Evolutionary conservation across 768 basidiomycete genomes (phyloP), one percentile per base, ranked within the genome.

Genomic region (Suillus clintonianus): DNA sequence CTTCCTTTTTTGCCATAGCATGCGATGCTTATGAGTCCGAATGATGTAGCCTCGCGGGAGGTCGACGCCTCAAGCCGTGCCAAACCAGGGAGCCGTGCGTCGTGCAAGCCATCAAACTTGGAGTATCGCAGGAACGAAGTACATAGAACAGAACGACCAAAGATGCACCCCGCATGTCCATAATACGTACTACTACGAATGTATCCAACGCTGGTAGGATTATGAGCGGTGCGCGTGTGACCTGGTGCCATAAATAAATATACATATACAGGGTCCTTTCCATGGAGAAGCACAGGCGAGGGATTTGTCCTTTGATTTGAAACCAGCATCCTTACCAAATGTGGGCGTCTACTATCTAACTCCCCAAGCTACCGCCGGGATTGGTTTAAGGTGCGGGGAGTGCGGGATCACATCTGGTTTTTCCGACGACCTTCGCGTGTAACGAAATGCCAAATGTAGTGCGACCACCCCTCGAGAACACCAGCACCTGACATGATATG

Each of bases 381-480:
- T 57, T 19, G 8, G 9, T 30, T 7, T 24, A 19, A 7, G 32
- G 11, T 30, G 14, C 42, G 27, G 59, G 27, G 14, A 41, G 30
- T 15, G 22, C 6, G 22, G n/a, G 43, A 14, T 43, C 34, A 54
- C 27, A 43, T 30, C 22, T 1, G 37, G 17, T 42, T 13, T 45
- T 66, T 15, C 27, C 42, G 9, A 71, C 71, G 15, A 63, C 81
- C 62, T 65, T 82, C 80, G 32, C 74, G 70, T 19, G 79, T 76
- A 63, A 83, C 74, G 58, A 73, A 83, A 67, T 84, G 80, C 80
- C 81, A 83, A 47, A 84, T 80, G 61, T 83, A 84, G 55, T 81
- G 80, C 37, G 82, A 77, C 83, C 83, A 84, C 37, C 81, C 83
- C 69, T 84, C 83, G 37, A 82, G 70, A 43, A 83, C 81, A 63